Evolutionary conservation across 2,329 filamentous ascomycete genomes (phyloP), one percentile per base, ranked within the genome.

Genomic region (Pseudogymnoascus sp.): DNA sequence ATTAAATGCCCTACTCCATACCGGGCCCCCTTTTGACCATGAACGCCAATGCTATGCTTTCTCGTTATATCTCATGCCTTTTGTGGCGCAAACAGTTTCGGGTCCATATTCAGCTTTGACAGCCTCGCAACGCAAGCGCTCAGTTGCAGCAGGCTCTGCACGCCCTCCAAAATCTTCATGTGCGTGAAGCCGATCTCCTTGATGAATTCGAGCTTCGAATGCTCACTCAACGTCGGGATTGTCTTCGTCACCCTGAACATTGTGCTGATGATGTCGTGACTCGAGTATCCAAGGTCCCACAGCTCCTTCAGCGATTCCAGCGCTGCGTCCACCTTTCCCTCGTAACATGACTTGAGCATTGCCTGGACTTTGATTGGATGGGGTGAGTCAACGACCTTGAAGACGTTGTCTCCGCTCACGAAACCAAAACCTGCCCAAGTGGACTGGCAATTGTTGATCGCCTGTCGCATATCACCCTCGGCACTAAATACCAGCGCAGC

Each of bases 161-260:
- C 91, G 31, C 94, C 94, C 73, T 99, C 94, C n/a, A 99, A 79
- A 62, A 99, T 93, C 74, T 95, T 92, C 94, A 99, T 99, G 73
- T 99, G 94, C 2, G 94, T 96, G 76, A 97, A 97, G 61, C 94
- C 94, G 75, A 99, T 99, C 77, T 97, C 94, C 78, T 92, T 93
- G 78, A 97, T 96, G 70, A 97, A 99, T 73, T 97, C 93, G 65
- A 99, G 80, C 79, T 97, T 97, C 13, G 92, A 87, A 75, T 97
- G 92, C 77, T 99, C 94, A 68, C 91, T 94, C 62, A 99, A 79
- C 1, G 89, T 91, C 1, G 91, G 90, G 64, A 97, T 92, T 1
- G 92, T 95, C 80, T 97, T 99, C 51, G 94, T 97, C 64, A 99
- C 94, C 71, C 89, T 88, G 81, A 99, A 97, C 94, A 99, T 99